A percentile compares a stretch with the other conserved stretches of the same genome.
phyloP scores from a whole-genome alignment of 768 basidiomycete species.

The Zangia roseola region DNA sequence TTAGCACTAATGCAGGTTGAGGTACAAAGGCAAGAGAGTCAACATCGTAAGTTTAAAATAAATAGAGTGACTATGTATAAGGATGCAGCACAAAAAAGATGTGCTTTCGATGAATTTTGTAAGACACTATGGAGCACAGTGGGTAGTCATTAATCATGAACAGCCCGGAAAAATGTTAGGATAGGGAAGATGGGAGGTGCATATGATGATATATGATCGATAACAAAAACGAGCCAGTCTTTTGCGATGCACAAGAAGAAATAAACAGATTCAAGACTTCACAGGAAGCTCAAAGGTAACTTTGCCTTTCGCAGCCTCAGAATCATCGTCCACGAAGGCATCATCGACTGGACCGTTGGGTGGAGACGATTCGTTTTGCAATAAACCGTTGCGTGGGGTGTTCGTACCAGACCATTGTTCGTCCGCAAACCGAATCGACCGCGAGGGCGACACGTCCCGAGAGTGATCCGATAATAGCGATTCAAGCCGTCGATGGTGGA shows the following conservation, averaged over 20 bases:
- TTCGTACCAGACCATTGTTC: conserved; percentile 23
- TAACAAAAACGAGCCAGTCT: neutral
- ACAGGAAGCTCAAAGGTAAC: conserved; percentile 21
- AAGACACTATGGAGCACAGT: conserved; percentile 6
- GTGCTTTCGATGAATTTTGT: neutral
- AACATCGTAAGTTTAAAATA: no score
- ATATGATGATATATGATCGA: neutral
- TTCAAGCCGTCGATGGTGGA: conserved; percentile 31
- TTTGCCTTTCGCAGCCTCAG: conserved; percentile 13
- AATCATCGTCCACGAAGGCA: conserved; percentile 12
- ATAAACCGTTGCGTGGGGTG: conserved; percentile 18
- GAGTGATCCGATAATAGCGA: conserved; percentile 23
- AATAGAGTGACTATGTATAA: no score
- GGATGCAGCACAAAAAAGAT: neutral
- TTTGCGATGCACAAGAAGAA: neutral
- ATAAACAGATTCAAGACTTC: conserved; percentile 4
- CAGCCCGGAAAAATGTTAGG: no score
- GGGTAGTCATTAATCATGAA: neutral
- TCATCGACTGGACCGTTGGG: conserved; percentile 8
- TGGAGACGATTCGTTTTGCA: conserved; percentile 22
- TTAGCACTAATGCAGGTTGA: conserved; percentile 1
- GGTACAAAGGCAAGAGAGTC: conserved; percentile 6
- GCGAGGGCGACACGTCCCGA: conserved; percentile 44
- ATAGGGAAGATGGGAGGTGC: neutral
- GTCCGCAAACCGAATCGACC: conserved; percentile 50